phyloP scores from a whole-genome alignment of 805 yeast genomes.

The Starmerella vaccinii region DNA sequence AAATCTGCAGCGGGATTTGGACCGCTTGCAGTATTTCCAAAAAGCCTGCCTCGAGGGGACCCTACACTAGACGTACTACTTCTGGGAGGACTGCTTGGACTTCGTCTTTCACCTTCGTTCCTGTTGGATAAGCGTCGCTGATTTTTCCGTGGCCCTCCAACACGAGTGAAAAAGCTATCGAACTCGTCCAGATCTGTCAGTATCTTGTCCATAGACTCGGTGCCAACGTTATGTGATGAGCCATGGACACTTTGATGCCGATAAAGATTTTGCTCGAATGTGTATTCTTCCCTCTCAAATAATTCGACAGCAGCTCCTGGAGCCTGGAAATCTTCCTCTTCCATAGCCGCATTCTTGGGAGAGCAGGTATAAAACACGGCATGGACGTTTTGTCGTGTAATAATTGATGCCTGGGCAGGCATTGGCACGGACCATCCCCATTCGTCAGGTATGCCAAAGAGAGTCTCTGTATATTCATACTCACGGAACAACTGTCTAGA shows the following conservation, averaged over 20 bases:
- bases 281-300: constrained; percentile 25
- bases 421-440: constrained; percentile 96
- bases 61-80: not conserved
- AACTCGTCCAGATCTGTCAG: constrained; percentile 26
- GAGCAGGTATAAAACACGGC: constrained; percentile 86
- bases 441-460: constrained; percentile 90
- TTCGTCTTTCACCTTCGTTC: not conserved
- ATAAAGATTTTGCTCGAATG: constrained; percentile 1
- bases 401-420: constrained; percentile 84
- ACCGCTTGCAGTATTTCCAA: not conserved
- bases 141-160: constrained; percentile 15
- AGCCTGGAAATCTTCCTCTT: constrained; percentile 1
- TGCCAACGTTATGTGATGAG: constrained; percentile 12
- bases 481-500: constrained; percentile 67
- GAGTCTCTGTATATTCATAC: constrained; percentile 73
- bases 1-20: not conserved
- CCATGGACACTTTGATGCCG: constrained; percentile 9
- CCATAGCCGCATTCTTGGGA: constrained; percentile 23
- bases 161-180: constrained; percentile 25
- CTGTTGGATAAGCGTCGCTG: not conserved
- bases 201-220: constrained; percentile 25
- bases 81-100: not conserved
- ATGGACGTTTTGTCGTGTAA: constrained; percentile 85
- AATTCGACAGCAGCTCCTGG: constrained; percentile 1
- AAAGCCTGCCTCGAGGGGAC: not conserved